Conservation (phyloP, 1,284 basidiomycete genomes). For the Pulveroboletus ridleyi region DNA sequence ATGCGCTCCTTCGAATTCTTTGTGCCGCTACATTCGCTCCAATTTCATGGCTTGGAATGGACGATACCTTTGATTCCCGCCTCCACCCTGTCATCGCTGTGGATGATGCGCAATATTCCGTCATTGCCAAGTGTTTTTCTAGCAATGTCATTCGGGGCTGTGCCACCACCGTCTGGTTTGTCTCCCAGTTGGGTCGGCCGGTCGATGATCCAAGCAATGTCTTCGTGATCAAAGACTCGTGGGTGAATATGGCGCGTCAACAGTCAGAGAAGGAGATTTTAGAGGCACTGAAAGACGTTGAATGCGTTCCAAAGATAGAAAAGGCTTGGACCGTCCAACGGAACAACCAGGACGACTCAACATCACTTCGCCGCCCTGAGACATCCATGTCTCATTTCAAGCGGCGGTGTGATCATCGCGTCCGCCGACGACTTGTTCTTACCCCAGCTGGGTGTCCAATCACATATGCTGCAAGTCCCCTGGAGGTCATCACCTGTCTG, state of each 20-base stretch:
- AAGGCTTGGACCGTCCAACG: too few species aligned
- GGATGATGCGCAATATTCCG: background rate
- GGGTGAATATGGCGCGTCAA: background rate
- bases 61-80: constrained; percentile 4
- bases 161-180: constrained; percentile 7
- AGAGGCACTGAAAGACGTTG: too few species aligned
- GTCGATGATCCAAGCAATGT: background rate
- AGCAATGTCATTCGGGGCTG: background rate
- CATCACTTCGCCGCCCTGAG: too few species aligned
- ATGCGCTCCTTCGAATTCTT: constrained; percentile 1
- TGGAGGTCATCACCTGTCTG: too few species aligned
- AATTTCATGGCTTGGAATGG: background rate
- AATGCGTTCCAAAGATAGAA: too few species aligned
- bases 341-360: too few species aligned
- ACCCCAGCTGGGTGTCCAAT: too few species aligned
- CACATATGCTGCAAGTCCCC: too few species aligned
- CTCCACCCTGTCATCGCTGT: constrained; percentile 4
- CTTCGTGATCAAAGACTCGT: constrained; percentile 5
- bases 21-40: background rate
- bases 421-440: too few species aligned
- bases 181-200: background rate
- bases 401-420: too few species aligned
- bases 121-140: constrained; percentile 5
- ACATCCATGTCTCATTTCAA: too few species aligned
- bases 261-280: too few species aligned